Evolutionary conservation across 768 basidiomycete species (phyloP), one percentile per base, ranked within the genome.

Genomic region (Termitomyces sp.): DNA sequence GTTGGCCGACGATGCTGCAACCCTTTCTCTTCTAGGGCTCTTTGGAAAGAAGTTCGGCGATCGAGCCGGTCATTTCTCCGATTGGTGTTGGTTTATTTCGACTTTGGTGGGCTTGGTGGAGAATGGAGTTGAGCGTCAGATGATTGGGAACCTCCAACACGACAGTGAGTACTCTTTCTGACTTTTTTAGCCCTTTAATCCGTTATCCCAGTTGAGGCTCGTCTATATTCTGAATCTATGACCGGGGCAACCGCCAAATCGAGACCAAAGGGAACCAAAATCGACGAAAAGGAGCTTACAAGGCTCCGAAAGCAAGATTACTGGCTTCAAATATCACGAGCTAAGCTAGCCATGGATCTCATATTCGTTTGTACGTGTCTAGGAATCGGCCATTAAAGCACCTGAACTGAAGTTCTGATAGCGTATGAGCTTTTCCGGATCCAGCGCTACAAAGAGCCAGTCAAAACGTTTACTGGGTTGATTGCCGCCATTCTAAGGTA

Each of bases 41-140:
- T 60, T 93, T 4, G 82, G 87, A 5, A 79, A 81, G 60, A 77
- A 74, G 47, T 70, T 79, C 1, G 91, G 91, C 16, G 77, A 81
- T 47, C 80, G 84, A 33, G 91, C 90, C 3, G 89, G 75, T 33
- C 80, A 83, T 11, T 83, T 91, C 63, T 83, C 91, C 2, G 84
- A 93, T 67, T 92, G 88, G 88, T 91, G 91, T 66, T 94, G 91
- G 91, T 78, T 94, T 58, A 71, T 88, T 27, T 76, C 86, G 15
- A 94, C 89, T 0, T 73, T 93, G 29, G 89, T 90, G 12, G 85
- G 85, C 45, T 74, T 94, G 5, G 90, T 93, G 7, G 90, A 93
- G 72, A 91, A 93, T 66, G 82, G 83, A 7, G 84, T 94, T 3
- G 90, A 94, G 66, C 76, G 86, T 62, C 78, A 83, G 58, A 80